These are phyloP conservation scores for Diphasiastrum complanatum DNA, from an alignment of 83 land plant species.

Conservation along the genomic window DNA sequence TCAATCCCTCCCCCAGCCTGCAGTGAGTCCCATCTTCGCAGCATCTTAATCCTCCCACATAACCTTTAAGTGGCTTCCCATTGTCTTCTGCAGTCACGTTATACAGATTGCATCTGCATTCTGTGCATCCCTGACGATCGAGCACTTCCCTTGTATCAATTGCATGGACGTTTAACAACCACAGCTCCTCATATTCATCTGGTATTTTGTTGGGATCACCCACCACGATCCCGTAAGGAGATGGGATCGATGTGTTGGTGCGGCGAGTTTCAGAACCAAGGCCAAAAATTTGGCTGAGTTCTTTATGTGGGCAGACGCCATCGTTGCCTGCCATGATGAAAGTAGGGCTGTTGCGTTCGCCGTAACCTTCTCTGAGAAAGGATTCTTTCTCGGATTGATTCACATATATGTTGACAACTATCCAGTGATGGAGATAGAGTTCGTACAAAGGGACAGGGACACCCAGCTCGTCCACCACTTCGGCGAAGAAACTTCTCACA, in stretches of 20 bases:
- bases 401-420: conserved; percentile 40
- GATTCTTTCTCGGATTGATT: neutral
- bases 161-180: conserved; percentile 87
- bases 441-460: conserved; percentile 66
- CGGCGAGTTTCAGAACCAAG: conserved; percentile 83
- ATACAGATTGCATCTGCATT: conserved; percentile 73
- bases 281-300: conserved; percentile 50
- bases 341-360: neutral
- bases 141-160: conserved; percentile 84
- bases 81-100: conserved; percentile 51
- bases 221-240: conserved; percentile 61
- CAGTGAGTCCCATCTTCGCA: conserved; percentile 73
- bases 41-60: conserved; percentile 65
- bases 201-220: conserved; percentile 62
- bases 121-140: conserved; percentile 70
- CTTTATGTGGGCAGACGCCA: conserved; percentile 41
- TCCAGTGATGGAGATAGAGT: conserved; percentile 89
- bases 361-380: no score
- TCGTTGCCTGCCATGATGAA: conserved; percentile 23
- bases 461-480: conserved; percentile 73
- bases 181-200: conserved; percentile 58
- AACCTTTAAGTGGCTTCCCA: conserved; percentile 38
- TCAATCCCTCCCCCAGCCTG: conserved; percentile 42
- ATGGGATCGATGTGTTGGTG: conserved; percentile 58
- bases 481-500: conserved; percentile 57